Evolutionary conservation across 177 flowering plant species (phyloP).

Genomic region (Vitis hybrid): DNA sequence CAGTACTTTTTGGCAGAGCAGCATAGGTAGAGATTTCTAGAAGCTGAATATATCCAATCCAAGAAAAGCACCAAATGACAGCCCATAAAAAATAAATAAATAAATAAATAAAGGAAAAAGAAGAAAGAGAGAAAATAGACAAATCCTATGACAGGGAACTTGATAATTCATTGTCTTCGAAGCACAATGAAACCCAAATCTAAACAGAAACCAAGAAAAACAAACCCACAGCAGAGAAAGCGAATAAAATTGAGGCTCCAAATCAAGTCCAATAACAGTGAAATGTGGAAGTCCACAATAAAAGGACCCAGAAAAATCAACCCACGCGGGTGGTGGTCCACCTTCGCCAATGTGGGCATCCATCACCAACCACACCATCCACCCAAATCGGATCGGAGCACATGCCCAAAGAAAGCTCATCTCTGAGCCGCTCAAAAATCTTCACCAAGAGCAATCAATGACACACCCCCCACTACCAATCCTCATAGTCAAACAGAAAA

Average conservation of each 20-base stretch:
- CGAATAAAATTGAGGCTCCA: conserved; percentile 1
- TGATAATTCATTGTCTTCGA: neutral
- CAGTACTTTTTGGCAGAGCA: no score
- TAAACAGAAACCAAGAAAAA: neutral
- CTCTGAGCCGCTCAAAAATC: conserved; percentile 22
- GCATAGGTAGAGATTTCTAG: no score
- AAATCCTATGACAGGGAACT: no score
- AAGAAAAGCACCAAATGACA: no score
- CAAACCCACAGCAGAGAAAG: neutral
- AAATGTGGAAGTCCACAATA: conserved; percentile 6
- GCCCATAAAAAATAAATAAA: no score
- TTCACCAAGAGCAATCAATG: conserved; percentile 34
- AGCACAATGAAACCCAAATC: neutral
- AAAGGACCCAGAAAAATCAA: conserved; percentile 17
- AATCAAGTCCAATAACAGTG: conserved; percentile 1
- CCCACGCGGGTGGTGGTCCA: conserved; percentile 27
- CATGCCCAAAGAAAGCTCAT: conserved; percentile 22
- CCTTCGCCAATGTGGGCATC: conserved; percentile 32
- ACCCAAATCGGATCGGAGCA: conserved; percentile 35
- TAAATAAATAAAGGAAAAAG: no score
- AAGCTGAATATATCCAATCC: no score
- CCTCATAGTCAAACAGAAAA: conserved; percentile 42
- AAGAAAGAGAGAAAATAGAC: no score
- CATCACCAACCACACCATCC: conserved; percentile 39
- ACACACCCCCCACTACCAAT: conserved; percentile 49